Evolutionary conservation across 176 grass and related monocot species (phyloP).

Genomic region (Luzula sylvatica): DNA sequence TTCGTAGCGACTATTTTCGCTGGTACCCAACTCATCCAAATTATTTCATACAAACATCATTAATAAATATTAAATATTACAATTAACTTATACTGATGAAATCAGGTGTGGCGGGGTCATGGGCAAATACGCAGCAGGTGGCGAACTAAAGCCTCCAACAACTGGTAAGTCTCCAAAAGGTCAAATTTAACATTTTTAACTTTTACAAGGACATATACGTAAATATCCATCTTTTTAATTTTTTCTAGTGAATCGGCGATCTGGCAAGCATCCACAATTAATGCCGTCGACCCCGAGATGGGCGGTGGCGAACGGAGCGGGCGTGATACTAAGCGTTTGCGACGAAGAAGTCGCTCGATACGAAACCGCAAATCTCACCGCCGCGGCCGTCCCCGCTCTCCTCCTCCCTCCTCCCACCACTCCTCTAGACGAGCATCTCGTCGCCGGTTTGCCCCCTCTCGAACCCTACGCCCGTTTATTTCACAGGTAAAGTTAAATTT

Average conservation of each 20-base stretch:
- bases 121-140: slow-evolving; percentile 98
- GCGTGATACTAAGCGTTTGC: slow-evolving; percentile 96
- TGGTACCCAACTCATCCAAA: slow-evolving; percentile 36
- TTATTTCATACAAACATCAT: not conserved
- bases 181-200: too few species aligned
- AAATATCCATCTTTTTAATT: not conserved
- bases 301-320: slow-evolving; percentile 99
- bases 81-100: not conserved
- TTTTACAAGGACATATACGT: too few species aligned
- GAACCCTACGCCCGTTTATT: slow-evolving; percentile 96
- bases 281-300: slow-evolving; percentile 99
- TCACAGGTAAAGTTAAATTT: slow-evolving; percentile 47
- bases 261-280: slow-evolving; percentile 97
- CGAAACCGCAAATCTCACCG: slow-evolving; percentile 94
- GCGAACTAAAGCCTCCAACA: slow-evolving; percentile 96
- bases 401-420: slow-evolving; percentile 88
- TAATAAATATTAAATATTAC: too few species aligned
- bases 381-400: slow-evolving; percentile 95
- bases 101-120: slow-evolving; percentile 95
- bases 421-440: slow-evolving; percentile 93
- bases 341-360: slow-evolving; percentile 91
- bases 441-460: slow-evolving; percentile 78
- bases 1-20: slow-evolving; percentile 99
- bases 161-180: slow-evolving; percentile 50
- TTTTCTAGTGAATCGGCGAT: slow-evolving; percentile 55